Evolutionary conservation across 2,329 filamentous ascomycete genomes (phyloP).

Genomic region (Trichoderma aggressivum): DNA sequence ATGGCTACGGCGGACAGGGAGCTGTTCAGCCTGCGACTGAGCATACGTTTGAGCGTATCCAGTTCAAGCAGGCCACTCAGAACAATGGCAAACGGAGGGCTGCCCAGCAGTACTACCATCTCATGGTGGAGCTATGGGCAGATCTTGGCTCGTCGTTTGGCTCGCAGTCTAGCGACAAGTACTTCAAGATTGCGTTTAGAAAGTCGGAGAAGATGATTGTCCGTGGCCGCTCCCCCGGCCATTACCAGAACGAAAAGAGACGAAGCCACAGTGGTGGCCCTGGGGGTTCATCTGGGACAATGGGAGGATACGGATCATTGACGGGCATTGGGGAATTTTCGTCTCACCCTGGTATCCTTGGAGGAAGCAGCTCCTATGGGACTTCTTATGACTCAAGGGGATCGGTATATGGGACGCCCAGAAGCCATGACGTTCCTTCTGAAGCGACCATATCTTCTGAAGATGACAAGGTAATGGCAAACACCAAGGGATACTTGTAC

Average conservation of each 20-base stretch:
- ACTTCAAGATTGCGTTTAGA: conserved; percentile 66
- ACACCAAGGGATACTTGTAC: conserved; percentile 53
- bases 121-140: conserved; percentile 81
- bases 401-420: conserved; percentile 24
- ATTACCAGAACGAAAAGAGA: conserved; percentile 69
- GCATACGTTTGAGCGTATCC: conserved; percentile 78
- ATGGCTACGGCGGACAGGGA: conserved; percentile 35
- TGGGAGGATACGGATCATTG: conserved; percentile 41
- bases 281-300: conserved; percentile 60
- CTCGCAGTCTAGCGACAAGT: conserved; percentile 46
- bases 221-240: conserved; percentile 77
- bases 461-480: conserved; percentile 49
- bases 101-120: conserved; percentile 87
- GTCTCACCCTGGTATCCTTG: conserved; percentile 6
- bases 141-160: conserved; percentile 51
- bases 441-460: conserved; percentile 52
- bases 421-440: conserved; percentile 48
- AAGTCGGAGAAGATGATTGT: conserved; percentile 82
- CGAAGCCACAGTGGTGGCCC: conserved; percentile 67
- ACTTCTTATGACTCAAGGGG: conserved; percentile 12
- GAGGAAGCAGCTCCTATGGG: conserved; percentile 2
- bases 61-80: conserved; percentile 90
- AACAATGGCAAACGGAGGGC: conserved; percentile 91
- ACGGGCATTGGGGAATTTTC: conserved; percentile 30
- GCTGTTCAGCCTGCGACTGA: conserved; percentile 45